A percentile compares a stretch with the other conserved stretches of the same genome.
These are phyloP conservation scores for Nicotiana attenuata DNA, from an alignment of 257 asterid species.

Conservation along the genomic window DNA sequence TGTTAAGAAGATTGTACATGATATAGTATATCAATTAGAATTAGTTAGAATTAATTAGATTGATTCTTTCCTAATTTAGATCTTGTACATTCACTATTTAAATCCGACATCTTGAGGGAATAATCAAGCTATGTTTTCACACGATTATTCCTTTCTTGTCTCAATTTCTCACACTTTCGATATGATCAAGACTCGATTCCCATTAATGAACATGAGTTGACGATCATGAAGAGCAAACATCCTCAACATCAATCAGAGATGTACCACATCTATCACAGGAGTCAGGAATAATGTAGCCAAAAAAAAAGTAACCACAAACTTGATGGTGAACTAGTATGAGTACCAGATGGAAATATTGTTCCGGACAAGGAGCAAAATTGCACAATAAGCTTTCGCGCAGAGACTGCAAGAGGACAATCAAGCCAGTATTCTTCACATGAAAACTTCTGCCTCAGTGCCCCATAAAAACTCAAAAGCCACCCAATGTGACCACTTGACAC, in stretches of 20 bases:
- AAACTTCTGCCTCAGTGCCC: constrained; percentile 78
- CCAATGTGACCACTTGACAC: constrained; percentile 80
- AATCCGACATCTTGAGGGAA: not conserved
- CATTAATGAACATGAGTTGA: not conserved
- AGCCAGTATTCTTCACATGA: constrained; percentile 78
- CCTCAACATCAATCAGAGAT: not conserved
- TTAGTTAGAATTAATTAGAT: not conserved
- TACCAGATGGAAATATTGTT: constrained; percentile 79
- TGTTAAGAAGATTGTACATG: not conserved
- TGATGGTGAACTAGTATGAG: constrained; percentile 1
- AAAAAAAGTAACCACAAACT: constrained; percentile 1
- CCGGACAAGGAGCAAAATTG: constrained; percentile 84
- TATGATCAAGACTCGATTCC: not conserved
- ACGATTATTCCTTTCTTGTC: not conserved
- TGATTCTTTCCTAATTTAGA: not conserved
- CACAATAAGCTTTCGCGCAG: constrained; percentile 76
- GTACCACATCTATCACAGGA: not conserved
- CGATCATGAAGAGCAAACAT: not conserved
- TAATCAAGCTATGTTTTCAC: not conserved
- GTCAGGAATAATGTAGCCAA: not conserved
- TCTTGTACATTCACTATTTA: constrained; percentile 3
- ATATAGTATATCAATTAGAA: not conserved
- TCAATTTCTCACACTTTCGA: not conserved
- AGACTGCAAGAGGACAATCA: constrained; percentile 94
- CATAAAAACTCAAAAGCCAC: constrained; percentile 81